Conservation (phyloP, 1,284 basidiomycete genomes). For the Puccinia horiana region DNA sequence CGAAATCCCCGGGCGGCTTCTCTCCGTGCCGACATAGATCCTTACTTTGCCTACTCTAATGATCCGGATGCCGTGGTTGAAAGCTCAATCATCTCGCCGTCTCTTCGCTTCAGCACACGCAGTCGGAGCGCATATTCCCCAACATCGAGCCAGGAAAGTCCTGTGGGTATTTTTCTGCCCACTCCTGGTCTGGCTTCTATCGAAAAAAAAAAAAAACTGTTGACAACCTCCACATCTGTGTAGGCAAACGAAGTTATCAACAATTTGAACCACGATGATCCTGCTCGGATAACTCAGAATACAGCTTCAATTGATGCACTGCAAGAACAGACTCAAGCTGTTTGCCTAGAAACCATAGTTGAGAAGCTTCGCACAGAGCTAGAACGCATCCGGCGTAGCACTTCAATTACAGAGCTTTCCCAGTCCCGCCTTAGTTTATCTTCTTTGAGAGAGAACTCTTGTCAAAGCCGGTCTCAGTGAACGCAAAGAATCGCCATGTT, state of each 20-base stretch:
- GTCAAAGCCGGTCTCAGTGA: not conserved
- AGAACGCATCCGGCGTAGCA: slow-evolving; percentile 2
- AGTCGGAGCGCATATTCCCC: not conserved
- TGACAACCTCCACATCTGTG: not conserved
- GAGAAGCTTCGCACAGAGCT: slow-evolving; percentile 16
- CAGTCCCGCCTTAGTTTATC: slow-evolving; percentile 15
- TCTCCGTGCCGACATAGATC: not conserved
- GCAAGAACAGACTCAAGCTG: not conserved
- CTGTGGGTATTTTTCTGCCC: not conserved
- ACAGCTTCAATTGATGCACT: not conserved
- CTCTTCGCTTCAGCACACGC: not conserved
- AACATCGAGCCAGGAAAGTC: not conserved
- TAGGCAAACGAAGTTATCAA: not conserved
- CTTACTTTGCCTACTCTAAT: not conserved
- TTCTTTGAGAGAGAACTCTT: slow-evolving; percentile 18
- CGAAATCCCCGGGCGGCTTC: not conserved
- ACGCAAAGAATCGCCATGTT: slow-evolving; percentile 11
- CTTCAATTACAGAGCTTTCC: slow-evolving; percentile 23
- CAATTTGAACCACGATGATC: not conserved
- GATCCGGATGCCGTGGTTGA: not conserved
- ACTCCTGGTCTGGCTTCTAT: not conserved
- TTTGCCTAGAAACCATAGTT: not conserved
- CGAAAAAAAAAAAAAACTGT: not conserved
- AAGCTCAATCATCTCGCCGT: not conserved
- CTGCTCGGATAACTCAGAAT: not conserved